Evolutionary conservation across 768 basidiomycete species (phyloP), one percentile per base, ranked within the genome.

Genomic region (Termitomyces sp.): DNA sequence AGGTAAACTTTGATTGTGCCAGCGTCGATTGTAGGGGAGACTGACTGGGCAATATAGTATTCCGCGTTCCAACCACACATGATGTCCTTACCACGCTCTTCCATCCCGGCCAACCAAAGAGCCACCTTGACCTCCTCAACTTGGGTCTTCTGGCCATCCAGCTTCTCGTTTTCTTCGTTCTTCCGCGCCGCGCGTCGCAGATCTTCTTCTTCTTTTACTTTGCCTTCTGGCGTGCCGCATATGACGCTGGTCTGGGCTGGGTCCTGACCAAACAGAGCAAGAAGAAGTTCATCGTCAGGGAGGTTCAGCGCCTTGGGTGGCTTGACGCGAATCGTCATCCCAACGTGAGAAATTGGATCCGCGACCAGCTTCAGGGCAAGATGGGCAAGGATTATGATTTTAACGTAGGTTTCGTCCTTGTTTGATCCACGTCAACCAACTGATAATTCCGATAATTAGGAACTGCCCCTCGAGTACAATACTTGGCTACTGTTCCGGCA

Each of bases 401-500:
- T 66, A 90, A 97, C 64, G 92, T 80, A 21, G 22, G 60, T 45
- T 41, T 21, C 24, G 17, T 22, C 26, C 4, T 32, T 24, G 44
- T 46, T 35, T 44, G 52, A 37, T 56, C 49, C 19, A 32, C 14
- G n/a, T 43, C 54, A 42, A 51, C 45, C 47, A 41, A 51, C 21
- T 51, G 19, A 53, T 51, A 45, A 40, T 55, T 53, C 26, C 40
- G 45, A 47, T 50, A 44, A 54, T n/a, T 51, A 94, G 92, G 84
- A 89, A 49, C 79, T 96, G 15, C 95, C 95, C 0, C 67, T 93
- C 38, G 95, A 98, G 69, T 98, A 96, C 71, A 98, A 98, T 64
- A 83, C 91, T 0, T 99, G 96, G 97, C 77, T 99, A 30, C 78
- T 98, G 56, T 99, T 98, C 70, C 85, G 96, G 48, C 93, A 97